Base-by-base conservation (phyloP, 2,329 filamentous ascomycete species). In the Leptographium galeiforme region DNA sequence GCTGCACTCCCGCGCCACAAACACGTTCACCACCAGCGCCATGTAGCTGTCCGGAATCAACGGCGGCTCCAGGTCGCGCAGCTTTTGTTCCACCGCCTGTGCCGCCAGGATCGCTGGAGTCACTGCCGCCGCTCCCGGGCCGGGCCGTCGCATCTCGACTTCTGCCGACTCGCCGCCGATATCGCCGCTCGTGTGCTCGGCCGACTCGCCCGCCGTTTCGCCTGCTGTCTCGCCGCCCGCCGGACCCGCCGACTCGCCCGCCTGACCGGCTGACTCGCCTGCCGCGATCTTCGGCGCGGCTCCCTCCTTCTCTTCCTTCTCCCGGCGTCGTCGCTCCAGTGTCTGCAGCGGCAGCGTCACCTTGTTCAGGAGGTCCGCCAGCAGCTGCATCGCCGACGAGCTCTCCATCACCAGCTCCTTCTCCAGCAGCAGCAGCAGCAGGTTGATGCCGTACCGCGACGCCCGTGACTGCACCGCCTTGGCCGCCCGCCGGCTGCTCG, bases 341-440 rank as follows among this genome's bases (percentile, higher is more conserved):
- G 84, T 81, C 57, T 87, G 87, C 32, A 98, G 75, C 12, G 93
- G 93, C 54, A 85, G 77, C 0, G 93, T 98, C 53, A 97, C 89
- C 59, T 86, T 84, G 66, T 89, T 91, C 32, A 98, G 77, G 34
- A 98, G 73, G 58, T 85, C 83, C 2, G 93, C 93, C 32, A 98
- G 77, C 57, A 89, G 84, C 61, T 95, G 91, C 90, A 98, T 97
- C 54, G 95, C 91, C 8, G 84, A 78, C n/a, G 91, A 90, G 68
- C 89, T 98, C 69, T 98, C 93, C 71, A 95, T 95, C 58, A 98
- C 90, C 57, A 97, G 75, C 59, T 89, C 87, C n/a, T 93, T 86
- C 64, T 97, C 93, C 25, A 98, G 77, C 6, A 98, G 76, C 57
- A 82, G 84, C 48, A 98, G 76, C 34, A 98, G 72, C 14, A 90